Base-by-base conservation (phyloP, 2,329 filamentous ascomycete species). In the Phoma sp. region DNA sequence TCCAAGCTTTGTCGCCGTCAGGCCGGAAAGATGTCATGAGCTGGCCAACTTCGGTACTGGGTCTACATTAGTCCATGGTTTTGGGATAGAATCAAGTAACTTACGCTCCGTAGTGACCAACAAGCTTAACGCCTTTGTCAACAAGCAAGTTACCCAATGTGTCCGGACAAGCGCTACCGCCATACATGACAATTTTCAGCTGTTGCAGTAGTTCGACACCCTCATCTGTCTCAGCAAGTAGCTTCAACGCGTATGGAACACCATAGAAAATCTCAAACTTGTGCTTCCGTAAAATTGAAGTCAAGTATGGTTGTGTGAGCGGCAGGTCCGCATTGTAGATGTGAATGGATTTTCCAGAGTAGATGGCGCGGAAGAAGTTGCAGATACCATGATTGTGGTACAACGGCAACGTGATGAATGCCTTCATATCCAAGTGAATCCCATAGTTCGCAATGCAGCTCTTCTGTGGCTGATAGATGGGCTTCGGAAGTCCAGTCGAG, bases 241-340 rank as follows among this genome's bases (percentile, higher is more conserved):
- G 72, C 62, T 89, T 88, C 12, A 89, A 71, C 0, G 84, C 82
- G 59, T 88, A 89, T 0, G 87, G 87, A 0, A 89, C 87, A 2
- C 78, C 81, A 50, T 87, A 82, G 38, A 89, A 83, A n/a, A 83
- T 82, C 55, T 87, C 78, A 2, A 80, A 78, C 4, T 77, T 39
- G 42, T 65, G 59, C 18, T 60, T 45, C 4, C 53, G 47, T 11
- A 68, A 32, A 4, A 65, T 64, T 1, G 42, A 57, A 12, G 56
- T 60, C 3, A 67, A 42, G 33, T 63, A 51, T 14, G 42, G 43
- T 42, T 60, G 57, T 12, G 66, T 67, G 11, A 67, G 55, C 4
- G 65, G 66, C 2, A 67, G 42, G 26, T 64, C 62, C 18, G 62
- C 61, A n/a, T 69, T 67, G 51, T 65, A 65, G 4, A 64, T 56